Evolutionary conservation across 2,329 filamentous ascomycete species (phyloP), one percentile per base, ranked within the genome.

Genomic region (Aspergillus niger): DNA sequence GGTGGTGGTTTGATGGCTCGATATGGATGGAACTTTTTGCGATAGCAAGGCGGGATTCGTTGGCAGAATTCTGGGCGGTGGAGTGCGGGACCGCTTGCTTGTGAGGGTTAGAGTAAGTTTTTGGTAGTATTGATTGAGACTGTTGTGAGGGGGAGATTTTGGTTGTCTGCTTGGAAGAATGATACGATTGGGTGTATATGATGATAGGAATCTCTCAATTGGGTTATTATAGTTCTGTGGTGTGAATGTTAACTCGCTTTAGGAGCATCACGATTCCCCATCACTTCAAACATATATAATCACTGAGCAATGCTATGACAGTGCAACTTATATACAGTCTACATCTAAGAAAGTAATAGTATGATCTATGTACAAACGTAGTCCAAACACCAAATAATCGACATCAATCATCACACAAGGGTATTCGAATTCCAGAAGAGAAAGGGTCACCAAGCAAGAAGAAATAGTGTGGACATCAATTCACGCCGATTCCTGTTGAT

Each of bases 401-500:
- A 50, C 47, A n/a, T n/a, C 10, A 10, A 28, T 32, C 26, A 6
- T 50, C 26, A 8, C 2, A 50, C 47, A 50, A 28, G 15, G 47
- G 41, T 44, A 44, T 44, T 44, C 26, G 8, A 20, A 50, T 8
- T 17, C 28, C 3, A 17, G n/a, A 15, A 28, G 17, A 50, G 26
- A 20, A 50, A 50, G n/a, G 32, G 26, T 4, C n/a, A 22, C 20
- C 8, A 24, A 24, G 39, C 41, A 44, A 20, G 4, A 24, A 24
- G 32, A 36, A 36, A 13, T 36, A 10, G 4, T 13, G 2, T 2
- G 32, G 32, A 10, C 32, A 36, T 36, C 32, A 13, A 13, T 36
- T 36, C 11, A 36, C 32, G 11, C 32, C 2, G 32, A 36, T n/a
- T 83, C 85, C 57, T 81, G 86, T 55, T 81, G 76, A 73, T 93